Conservation (phyloP, 805 yeast genomes). For the Sungouiozyma ichnusensis region DNA sequence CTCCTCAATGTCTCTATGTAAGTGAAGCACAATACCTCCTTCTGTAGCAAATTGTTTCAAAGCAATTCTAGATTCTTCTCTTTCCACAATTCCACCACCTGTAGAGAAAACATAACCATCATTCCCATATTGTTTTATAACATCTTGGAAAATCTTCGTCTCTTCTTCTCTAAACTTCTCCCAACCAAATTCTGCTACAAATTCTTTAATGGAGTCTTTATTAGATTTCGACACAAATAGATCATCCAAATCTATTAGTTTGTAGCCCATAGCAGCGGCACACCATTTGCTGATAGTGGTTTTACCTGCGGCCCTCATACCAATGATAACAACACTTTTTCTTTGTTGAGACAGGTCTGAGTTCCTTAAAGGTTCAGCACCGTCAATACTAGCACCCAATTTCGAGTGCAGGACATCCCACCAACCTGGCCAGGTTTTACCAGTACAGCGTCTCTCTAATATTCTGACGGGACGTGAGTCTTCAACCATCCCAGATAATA, state of each 20-base stretch:
- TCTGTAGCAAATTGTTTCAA: conserved; percentile 42
- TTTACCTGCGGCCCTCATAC: conserved; percentile 98
- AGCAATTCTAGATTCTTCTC: conserved; percentile 49
- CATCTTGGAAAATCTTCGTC: conserved; percentile 41
- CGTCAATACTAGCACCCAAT: conserved; percentile 58
- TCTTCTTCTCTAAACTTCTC: conserved; percentile 72
- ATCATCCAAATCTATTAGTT: conserved; percentile 65
- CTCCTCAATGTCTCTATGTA: conserved; percentile 78
- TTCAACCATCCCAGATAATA: conserved; percentile 62
- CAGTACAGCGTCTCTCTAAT: conserved; percentile 84
- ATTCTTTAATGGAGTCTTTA: conserved; percentile 43
- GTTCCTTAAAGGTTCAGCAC: conserved; percentile 43
- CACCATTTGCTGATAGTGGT: conserved; percentile 76
- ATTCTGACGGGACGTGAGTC: conserved; percentile 47
- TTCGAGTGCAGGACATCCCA: conserved; percentile 82
- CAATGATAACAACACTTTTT: conserved; percentile 64
- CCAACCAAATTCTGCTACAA: conserved; percentile 68
- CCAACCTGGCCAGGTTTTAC: conserved; percentile 99
- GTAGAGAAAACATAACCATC: conserved; percentile 70
- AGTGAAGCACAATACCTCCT: conserved; percentile 78
- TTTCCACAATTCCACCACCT: conserved; percentile 95
- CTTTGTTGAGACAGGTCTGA: conserved; percentile 5
- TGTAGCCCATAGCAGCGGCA: conserved; percentile 55
- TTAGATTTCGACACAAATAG: conserved; percentile 46
- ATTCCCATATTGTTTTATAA: conserved; percentile 28